Percentiles rank a stretch among this genome's conserved stretches.
These are phyloP conservation scores for Dovyalis caffra DNA, from an alignment of 345 rosid genomes.

Conservation along the genomic window DNA sequence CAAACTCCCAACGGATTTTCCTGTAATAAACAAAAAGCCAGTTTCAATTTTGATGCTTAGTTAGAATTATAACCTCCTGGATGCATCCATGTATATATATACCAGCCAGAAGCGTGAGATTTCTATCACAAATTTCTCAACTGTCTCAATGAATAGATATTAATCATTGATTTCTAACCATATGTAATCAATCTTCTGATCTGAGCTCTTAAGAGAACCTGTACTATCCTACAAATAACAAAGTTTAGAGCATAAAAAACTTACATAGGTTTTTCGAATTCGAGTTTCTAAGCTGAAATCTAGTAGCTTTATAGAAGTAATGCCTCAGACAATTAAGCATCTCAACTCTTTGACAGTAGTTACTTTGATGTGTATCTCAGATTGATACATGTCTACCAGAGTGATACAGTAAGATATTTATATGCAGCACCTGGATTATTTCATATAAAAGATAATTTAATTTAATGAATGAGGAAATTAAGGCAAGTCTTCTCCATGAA, in stretches of 20 bases:
- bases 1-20: constrained; percentile 68
- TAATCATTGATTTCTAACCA: not conserved
- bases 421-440: not conserved
- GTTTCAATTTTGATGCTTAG: not conserved
- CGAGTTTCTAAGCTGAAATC: not conserved
- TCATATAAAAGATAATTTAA: not conserved
- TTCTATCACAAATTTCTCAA: not conserved
- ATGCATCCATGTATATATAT: too few relatives aligned
- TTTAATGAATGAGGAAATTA: not conserved
- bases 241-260: not conserved
- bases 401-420: not conserved
- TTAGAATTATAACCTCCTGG: not conserved
- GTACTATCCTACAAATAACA: not conserved
- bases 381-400: not conserved
- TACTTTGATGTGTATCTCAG: not conserved
- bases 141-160: not conserved
- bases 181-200: not conserved
- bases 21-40: constrained; percentile 22
- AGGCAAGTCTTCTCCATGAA: not conserved
- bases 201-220: not conserved
- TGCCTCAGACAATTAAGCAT: not conserved
- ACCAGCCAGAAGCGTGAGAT: not conserved
- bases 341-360: not conserved
- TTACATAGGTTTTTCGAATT: too few relatives aligned
- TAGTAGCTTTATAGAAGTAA: not conserved